These are phyloP conservation scores for Hymenoscyphus albidus DNA, from an alignment of 2,329 filamentous ascomycete species.

Conservation along the genomic window DNA sequence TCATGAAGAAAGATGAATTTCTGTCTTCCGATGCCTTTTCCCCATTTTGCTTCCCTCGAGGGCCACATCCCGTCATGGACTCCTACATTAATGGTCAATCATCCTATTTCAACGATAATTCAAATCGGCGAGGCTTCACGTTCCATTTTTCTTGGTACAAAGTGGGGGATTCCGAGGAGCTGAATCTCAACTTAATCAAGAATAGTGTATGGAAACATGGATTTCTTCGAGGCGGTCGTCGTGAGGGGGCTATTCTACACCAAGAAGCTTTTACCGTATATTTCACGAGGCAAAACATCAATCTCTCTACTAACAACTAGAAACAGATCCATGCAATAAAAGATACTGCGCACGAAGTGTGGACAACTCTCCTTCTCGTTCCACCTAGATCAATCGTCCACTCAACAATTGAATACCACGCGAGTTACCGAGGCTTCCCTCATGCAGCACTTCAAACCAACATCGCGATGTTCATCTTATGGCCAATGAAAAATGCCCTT, in stretches of 20 bases:
- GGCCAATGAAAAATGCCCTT: constrained; percentile 1
- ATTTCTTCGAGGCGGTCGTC: background rate
- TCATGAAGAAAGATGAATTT: background rate
- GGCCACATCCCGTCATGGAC: background rate
- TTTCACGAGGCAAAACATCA: background rate
- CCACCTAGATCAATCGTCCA: background rate
- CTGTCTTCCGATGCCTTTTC: background rate
- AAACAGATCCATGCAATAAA: background rate
- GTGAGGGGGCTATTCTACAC: background rate
- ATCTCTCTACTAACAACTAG: background rate
- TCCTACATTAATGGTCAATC: background rate
- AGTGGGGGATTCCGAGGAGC: background rate
- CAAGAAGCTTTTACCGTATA: background rate
- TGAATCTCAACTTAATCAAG: background rate
- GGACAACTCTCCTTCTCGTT: background rate
- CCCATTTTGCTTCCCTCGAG: background rate
- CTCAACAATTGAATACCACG: background rate
- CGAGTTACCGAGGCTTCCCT: background rate
- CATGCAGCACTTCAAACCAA: background rate
- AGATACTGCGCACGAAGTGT: background rate
- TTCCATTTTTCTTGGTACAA: background rate
- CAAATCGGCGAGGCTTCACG: background rate
- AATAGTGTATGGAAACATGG: background rate
- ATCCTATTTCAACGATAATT: background rate
- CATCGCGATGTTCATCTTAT: background rate